Conservation (phyloP, 2,329 filamentous ascomycete species). For the Trichoderma polysporum region DNA sequence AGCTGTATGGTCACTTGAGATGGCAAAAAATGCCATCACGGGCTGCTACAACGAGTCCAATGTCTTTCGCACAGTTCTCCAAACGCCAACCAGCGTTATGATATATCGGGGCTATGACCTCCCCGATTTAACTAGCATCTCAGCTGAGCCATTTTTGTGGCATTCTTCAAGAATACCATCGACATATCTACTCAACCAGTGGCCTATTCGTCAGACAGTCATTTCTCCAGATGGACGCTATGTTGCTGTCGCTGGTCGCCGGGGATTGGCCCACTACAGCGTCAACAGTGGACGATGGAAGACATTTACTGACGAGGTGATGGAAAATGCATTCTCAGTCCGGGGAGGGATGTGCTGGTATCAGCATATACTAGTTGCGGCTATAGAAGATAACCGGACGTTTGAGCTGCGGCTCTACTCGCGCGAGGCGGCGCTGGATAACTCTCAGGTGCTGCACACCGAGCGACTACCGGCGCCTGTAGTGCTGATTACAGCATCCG, state of each 20-base stretch:
- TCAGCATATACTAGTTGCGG: constrained; percentile 89
- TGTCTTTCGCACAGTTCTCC: constrained; percentile 81
- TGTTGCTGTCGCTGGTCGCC: constrained; percentile 89
- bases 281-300: constrained; percentile 94
- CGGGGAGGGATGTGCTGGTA: constrained; percentile 99
- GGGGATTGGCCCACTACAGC: constrained; percentile 93
- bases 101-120: constrained; percentile 92
- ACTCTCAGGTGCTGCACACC: constrained; percentile 68
- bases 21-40: constrained; percentile 89
- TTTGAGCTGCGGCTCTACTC: constrained; percentile 93
- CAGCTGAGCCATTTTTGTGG: constrained; percentile 91
- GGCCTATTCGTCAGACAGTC: constrained; percentile 85
- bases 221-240: constrained; percentile 92
- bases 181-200: constrained; percentile 83
- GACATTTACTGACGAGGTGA: constrained; percentile 76
- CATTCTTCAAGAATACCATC: constrained; percentile 85
- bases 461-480: constrained; percentile 80
- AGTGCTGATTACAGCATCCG: constrained; percentile 85
- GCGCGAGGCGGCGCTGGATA: constrained; percentile 76
- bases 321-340: constrained; percentile 89
- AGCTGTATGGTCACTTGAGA: constrained; percentile 82
- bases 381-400: constrained; percentile 79
- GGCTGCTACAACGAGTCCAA: constrained; percentile 92
- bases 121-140: constrained; percentile 85
- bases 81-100: constrained; percentile 85